Evolutionary conservation across 306 rosid species (phyloP).

Genomic region (Trifolium dubium): DNA sequence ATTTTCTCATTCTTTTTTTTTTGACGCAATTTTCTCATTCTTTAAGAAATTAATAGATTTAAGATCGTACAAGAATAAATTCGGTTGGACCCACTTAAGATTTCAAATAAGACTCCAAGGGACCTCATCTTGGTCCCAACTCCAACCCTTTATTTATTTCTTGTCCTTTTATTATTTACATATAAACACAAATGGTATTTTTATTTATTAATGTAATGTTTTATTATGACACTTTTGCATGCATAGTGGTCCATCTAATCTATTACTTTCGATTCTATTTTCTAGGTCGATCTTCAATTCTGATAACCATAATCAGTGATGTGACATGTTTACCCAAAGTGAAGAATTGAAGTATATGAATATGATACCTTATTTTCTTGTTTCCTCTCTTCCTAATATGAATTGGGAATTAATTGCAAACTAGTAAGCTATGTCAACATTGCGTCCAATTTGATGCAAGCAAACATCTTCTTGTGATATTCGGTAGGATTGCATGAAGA

Average conservation of each 20-base stretch:
- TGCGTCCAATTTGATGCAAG: slow-evolving; percentile 57
- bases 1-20: no score
- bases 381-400: slow-evolving; percentile 24
- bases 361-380: slow-evolving; percentile 14
- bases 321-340: slow-evolving; percentile 50
- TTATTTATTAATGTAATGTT: slow-evolving; percentile 15
- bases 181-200: not conserved
- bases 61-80: slow-evolving; percentile 56
- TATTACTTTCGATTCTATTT: slow-evolving; percentile 10
- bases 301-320: slow-evolving; percentile 45
- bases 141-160: slow-evolving; percentile 47
- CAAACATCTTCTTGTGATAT: slow-evolving; percentile 46
- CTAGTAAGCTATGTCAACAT: slow-evolving; percentile 43
- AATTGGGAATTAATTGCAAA: slow-evolving; percentile 14
- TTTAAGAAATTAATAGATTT: no score
- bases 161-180: slow-evolving; percentile 42
- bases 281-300: slow-evolving; percentile 41
- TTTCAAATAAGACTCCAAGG: slow-evolving; percentile 48
- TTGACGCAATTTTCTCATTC: no score
- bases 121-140: slow-evolving; percentile 50
- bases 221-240: slow-evolving; percentile 34
- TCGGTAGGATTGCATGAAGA: slow-evolving; percentile 54
- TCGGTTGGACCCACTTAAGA: slow-evolving; percentile 58
- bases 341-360: slow-evolving; percentile 35
- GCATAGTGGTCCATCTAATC: slow-evolving; percentile 52